phyloP scores from a whole-genome alignment of 2,329 filamentous ascomycete genomes.

The Chrysoporthe puriensis region DNA sequence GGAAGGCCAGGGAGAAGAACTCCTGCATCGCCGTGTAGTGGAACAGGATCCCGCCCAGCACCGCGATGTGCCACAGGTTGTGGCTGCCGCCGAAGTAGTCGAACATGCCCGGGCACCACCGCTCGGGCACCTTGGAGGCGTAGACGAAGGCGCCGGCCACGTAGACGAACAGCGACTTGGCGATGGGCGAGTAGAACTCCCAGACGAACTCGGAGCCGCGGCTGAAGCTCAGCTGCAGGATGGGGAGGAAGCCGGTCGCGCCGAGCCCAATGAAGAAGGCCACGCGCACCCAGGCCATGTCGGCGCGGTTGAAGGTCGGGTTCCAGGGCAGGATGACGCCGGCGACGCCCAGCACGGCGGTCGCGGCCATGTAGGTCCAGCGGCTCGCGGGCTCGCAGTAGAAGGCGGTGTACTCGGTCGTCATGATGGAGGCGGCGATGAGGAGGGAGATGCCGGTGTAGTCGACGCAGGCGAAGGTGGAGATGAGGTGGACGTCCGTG shows the following conservation, averaged over 20 bases:
- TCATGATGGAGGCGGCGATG: slow-evolving; percentile 95
- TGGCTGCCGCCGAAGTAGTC: slow-evolving; percentile 95
- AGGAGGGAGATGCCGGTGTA: slow-evolving; percentile 97
- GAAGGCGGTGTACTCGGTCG: slow-evolving; percentile 97
- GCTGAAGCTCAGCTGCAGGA: slow-evolving; percentile 79
- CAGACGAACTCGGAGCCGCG: slow-evolving; percentile 80
- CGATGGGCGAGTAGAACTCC: slow-evolving; percentile 85
- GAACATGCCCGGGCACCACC: slow-evolving; percentile 90
- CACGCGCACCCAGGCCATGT: slow-evolving; percentile 93
- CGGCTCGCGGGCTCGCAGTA: slow-evolving; percentile 93
- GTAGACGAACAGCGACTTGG: slow-evolving; percentile 87
- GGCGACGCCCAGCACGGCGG: slow-evolving; percentile 78
- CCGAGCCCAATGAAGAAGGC: slow-evolving; percentile 89
- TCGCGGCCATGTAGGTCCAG: slow-evolving; percentile 83
- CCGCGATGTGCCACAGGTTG: slow-evolving; percentile 96
- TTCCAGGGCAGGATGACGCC: slow-evolving; percentile 96
- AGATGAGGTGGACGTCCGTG: slow-evolving; percentile 84
- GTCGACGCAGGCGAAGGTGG: slow-evolving; percentile 95
- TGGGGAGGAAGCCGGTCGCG: slow-evolving; percentile 84
- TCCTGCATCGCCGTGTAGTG: slow-evolving; percentile 96
- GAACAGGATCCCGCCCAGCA: slow-evolving; percentile 93
- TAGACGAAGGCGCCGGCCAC: slow-evolving; percentile 84
- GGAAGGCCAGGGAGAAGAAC: slow-evolving; percentile 82
- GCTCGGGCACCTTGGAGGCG: slow-evolving; percentile 88
- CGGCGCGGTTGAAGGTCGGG: slow-evolving; percentile 86